phyloP scores from a whole-genome alignment of 768 basidiomycete genomes.

The Sistotremastrum niveocremeum region DNA sequence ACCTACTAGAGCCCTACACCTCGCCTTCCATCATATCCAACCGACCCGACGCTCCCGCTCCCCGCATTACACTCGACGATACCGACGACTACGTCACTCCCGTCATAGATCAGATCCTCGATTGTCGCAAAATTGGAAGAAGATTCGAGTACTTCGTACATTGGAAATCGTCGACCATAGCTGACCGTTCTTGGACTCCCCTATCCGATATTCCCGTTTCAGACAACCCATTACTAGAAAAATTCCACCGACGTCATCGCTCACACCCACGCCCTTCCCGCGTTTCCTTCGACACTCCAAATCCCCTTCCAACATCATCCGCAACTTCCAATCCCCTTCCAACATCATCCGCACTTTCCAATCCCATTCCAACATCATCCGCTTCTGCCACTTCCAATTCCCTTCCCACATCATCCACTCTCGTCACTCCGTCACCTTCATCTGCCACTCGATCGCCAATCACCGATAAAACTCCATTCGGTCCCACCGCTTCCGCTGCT shows the following conservation, averaged over 20 bases:
- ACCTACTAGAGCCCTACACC: slow-evolving; percentile 9
- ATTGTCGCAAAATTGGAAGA: slow-evolving; percentile 20
- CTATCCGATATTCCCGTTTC: slow-evolving; percentile 21
- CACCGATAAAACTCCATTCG: no score
- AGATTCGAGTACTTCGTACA: slow-evolving; percentile 24
- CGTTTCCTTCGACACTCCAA: slow-evolving; percentile 6
- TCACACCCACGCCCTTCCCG: slow-evolving; percentile 17
- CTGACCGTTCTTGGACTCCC: slow-evolving; percentile 23
- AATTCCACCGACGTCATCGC: slow-evolving; percentile 22
- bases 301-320: no score
- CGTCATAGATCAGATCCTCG: slow-evolving; percentile 15
- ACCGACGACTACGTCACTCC: slow-evolving; percentile 11
- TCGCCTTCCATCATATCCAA: slow-evolving; percentile 16
- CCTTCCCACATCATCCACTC: no score
- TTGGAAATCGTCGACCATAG: slow-evolving; percentile 14
- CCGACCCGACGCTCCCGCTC: slow-evolving; percentile 11
- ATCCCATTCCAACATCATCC: no score
- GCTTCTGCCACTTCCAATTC: no score
- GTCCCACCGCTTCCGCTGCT: no score
- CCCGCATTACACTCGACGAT: not conserved
- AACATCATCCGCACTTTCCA: no score
- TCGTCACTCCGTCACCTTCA: no score
- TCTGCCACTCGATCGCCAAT: no score
- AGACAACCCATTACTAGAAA: slow-evolving; percentile 17
- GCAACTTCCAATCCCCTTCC: no score